These are phyloP conservation scores for Achaetomium macrosporum DNA, from an alignment of 2,329 filamentous ascomycete genomes.

Conservation along the genomic window DNA sequence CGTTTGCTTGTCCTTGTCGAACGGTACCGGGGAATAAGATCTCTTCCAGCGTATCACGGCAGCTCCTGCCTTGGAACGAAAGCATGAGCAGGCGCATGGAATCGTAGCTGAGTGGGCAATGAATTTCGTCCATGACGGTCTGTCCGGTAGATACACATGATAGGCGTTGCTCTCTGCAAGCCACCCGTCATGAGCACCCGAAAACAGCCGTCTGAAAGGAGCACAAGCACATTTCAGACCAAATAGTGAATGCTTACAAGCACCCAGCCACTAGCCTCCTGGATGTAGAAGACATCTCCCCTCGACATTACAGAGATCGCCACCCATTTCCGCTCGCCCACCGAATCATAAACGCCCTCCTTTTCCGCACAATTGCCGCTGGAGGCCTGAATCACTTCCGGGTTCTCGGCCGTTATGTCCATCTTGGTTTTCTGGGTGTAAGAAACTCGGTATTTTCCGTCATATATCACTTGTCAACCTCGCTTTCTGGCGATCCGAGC, in stretches of 20 bases:
- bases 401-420: too few species aligned
- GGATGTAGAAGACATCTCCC: too few species aligned
- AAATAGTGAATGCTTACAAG: too few species aligned
- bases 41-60: background rate
- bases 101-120: background rate
- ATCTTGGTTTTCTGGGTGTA: too few species aligned
- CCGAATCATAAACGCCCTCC: too few species aligned
- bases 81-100: background rate
- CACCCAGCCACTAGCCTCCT: too few species aligned
- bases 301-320: too few species aligned
- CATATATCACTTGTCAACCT: too few species aligned
- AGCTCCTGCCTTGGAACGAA: background rate
- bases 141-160: background rate
- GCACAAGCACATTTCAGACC: background rate
- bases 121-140: background rate
- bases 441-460: too few species aligned
- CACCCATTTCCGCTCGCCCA: too few species aligned
- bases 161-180: background rate
- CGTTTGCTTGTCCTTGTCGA: slow-evolving; percentile 1
- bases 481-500: background rate
- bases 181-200: background rate
- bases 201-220: background rate
- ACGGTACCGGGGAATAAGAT: slow-evolving; percentile 7
- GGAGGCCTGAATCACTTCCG: too few species aligned
- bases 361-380: too few species aligned